Conservation (phyloP, 768 basidiomycete species). For the Psilocybe cyanescens region DNA sequence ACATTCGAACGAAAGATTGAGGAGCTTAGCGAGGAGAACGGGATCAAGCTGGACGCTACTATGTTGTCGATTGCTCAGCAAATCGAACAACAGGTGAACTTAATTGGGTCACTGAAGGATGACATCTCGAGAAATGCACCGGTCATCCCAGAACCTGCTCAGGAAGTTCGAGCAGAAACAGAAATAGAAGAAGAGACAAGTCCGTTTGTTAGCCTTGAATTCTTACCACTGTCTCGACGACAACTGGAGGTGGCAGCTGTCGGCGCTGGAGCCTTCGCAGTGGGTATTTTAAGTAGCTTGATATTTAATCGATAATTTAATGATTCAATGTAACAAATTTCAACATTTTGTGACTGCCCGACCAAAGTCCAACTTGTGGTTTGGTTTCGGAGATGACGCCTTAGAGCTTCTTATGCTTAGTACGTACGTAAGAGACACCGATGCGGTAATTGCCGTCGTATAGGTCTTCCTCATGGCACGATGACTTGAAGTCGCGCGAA, state of each 20-base stretch:
- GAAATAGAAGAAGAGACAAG: not conserved
- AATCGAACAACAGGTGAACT: conserved; percentile 48
- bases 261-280: conserved; percentile 38
- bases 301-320: conserved; percentile 30
- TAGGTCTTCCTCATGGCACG: not conserved
- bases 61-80: conserved; percentile 51
- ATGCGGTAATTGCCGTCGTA: conserved; percentile 1
- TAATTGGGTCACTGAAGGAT: conserved; percentile 30
- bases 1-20: conserved; percentile 88
- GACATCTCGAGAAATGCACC: conserved; percentile 24
- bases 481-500: not conserved
- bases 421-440: not conserved
- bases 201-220: not conserved
- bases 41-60: conserved; percentile 48
- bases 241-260: conserved; percentile 35
- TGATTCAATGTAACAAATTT: not conserved
- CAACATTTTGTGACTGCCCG: no score
- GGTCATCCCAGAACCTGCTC: not conserved
- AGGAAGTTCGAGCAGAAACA: not conserved
- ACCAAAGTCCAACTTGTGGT: no score
- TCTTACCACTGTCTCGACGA: conserved; percentile 20
- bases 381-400: no score
- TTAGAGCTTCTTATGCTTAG: not conserved
- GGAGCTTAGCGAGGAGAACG: conserved; percentile 62
- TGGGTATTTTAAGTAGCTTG: conserved; percentile 35